These are phyloP conservation scores for Pseudopyrenochaeta lycopersici DNA, from an alignment of 2,329 filamentous ascomycete genomes.

Conservation along the genomic window DNA sequence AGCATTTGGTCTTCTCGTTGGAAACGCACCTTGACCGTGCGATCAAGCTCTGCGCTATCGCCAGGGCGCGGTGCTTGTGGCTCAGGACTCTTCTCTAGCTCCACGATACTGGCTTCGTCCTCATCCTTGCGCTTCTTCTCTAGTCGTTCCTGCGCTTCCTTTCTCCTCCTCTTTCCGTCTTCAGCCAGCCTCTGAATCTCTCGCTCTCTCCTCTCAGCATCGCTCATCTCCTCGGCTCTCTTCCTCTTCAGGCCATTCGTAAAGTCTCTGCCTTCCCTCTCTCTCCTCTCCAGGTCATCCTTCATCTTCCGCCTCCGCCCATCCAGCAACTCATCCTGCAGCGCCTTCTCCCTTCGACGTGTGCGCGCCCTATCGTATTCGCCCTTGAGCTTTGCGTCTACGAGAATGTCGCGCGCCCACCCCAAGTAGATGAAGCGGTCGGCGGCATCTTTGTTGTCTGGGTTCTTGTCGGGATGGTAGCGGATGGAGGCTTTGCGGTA, in stretches of 20 bases:
- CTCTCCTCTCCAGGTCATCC: constrained; percentile 84
- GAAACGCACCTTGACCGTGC: constrained; percentile 67
- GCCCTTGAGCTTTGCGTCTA: constrained; percentile 73
- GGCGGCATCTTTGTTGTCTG: constrained; percentile 67
- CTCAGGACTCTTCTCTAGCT: constrained; percentile 46
- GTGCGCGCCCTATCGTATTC: constrained; percentile 81
- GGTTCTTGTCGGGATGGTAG: constrained; percentile 92
- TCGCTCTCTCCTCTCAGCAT: constrained; percentile 68
- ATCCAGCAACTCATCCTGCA: constrained; percentile 77
- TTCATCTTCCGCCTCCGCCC: constrained; percentile 78
- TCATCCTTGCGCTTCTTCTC: constrained; percentile 63
- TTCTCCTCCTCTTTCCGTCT: constrained; percentile 62
- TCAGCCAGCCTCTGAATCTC: constrained; percentile 56
- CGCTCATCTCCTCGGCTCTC: constrained; percentile 54
- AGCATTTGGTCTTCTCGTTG: constrained; percentile 56
- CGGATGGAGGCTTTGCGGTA: constrained; percentile 88
- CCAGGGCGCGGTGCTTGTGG: constrained; percentile 26
- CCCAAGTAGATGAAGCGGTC: constrained; percentile 86
- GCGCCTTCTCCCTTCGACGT: constrained; percentile 73
- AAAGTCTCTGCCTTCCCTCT: constrained; percentile 59
- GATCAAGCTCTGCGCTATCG: constrained; percentile 61
- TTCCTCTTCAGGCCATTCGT: constrained; percentile 51
- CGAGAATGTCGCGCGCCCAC: constrained; percentile 85
- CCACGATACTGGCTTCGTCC: constrained; percentile 47
- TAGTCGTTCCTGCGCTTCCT: constrained; percentile 63